A percentile compares a stretch with the other conserved stretches of the same genome.
These are phyloP conservation scores for Hyparrhenia diplandra DNA, from an alignment of 176 grass and related monocot genomes.

Conservation along the genomic window DNA sequence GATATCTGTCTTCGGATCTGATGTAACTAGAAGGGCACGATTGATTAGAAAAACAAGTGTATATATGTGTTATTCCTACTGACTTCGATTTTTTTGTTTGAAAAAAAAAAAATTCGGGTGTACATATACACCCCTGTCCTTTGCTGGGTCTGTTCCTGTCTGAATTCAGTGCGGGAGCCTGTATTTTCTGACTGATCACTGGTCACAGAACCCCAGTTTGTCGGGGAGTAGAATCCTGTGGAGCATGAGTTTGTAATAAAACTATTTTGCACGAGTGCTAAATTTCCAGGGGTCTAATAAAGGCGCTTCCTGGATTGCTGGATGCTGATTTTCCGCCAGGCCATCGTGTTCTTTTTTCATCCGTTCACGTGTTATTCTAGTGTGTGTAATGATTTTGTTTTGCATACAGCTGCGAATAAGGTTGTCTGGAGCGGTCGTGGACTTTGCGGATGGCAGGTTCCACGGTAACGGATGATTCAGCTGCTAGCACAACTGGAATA, in stretches of 20 bases:
- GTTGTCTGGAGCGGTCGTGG: constrained; percentile 17
- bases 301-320: neutral
- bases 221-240: no score
- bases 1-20: no score
- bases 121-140: no score
- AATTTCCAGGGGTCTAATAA: neutral
- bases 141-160: no score
- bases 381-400: neutral
- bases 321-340: neutral
- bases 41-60: no score
- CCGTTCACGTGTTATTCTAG: neutral
- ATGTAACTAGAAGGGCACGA: no score
- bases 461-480: constrained; percentile 31
- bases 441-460: constrained; percentile 41
- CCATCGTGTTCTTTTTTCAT: neutral
- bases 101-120: no score
- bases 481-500: constrained; percentile 50
- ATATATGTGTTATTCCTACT: no score
- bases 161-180: no score
- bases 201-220: no score
- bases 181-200: no score
- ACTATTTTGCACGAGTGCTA: neutral
- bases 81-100: no score
- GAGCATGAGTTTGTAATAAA: neutral
- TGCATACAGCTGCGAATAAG: constrained; percentile 38